Evolutionary conservation across 2,329 filamentous ascomycete species (phyloP).

Genomic region (Pseudopyricularia cyperi): DNA sequence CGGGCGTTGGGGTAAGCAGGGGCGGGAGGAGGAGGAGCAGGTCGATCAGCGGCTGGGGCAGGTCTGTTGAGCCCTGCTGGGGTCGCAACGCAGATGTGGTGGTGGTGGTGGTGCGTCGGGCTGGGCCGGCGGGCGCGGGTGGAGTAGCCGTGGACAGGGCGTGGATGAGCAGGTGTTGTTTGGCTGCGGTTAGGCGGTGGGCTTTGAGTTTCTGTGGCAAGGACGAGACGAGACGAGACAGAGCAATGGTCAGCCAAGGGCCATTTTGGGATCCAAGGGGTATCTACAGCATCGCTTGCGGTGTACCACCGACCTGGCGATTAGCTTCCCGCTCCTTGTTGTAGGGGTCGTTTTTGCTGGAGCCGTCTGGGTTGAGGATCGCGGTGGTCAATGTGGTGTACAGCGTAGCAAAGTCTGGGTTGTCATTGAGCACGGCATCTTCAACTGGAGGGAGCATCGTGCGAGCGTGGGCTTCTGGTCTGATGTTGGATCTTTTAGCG

Average conservation of each 20-base stretch:
- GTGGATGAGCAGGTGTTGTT: constrained; percentile 34
- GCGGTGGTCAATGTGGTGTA: constrained; percentile 40
- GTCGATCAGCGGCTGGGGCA: constrained; percentile 27
- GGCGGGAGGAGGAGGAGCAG: constrained; percentile 42
- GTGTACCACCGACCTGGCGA: constrained; percentile 26
- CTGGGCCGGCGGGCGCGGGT: constrained; percentile 3
- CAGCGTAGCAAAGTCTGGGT: constrained; percentile 47
- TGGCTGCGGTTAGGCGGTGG: constrained; percentile 33
- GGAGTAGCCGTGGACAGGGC: constrained; percentile 29
- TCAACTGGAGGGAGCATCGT: constrained; percentile 48
- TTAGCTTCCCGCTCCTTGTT: constrained; percentile 36
- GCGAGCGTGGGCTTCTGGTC: neutral
- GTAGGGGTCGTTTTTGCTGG: constrained; percentile 37
- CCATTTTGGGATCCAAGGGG: neutral
- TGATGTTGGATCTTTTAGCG: neutral
- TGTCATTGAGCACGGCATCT: constrained; percentile 35
- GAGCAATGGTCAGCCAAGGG: neutral
- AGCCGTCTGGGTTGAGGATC: constrained; percentile 43
- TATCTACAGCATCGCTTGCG: neutral
- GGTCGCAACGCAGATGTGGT: neutral
- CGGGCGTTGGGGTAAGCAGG: constrained; percentile 21
- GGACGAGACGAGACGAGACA: neutral
- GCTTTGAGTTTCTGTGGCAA: constrained; percentile 32
- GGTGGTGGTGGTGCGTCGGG: neutral
- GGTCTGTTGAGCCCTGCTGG: constrained; percentile 2